Evolutionary conservation across 257 asterid species (phyloP), one percentile per base, ranked within the genome.

Genomic region (Catharanthus roseus): DNA sequence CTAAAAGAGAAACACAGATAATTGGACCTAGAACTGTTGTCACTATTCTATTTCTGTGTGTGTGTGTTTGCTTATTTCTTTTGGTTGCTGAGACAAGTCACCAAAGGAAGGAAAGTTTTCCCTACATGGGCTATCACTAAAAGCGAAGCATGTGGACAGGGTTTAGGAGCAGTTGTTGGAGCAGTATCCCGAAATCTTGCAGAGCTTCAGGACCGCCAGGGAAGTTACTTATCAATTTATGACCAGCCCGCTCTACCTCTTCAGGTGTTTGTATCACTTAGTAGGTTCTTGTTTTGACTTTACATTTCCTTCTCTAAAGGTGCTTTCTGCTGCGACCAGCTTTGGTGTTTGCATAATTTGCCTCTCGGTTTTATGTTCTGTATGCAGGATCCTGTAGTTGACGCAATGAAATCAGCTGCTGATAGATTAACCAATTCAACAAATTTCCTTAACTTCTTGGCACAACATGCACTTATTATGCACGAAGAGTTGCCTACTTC

Each of bases 401-500:
- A 95, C 73, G 73, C 96, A 41, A 79, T 95, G 69, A 83, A 77
- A 79, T 75, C 97, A 79, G 99, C 97, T 19, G 87, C 83, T 68
- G 99, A 91, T 83, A 82, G 97, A 82, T 85, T 95, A 78, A 78
- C 86, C 72, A 72, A 95, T 80, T 91, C 97, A 51, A 95, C 99
- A 49, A 89, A 89, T 77, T 92, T 89, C 86, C 96, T 95, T 28
- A 80, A 83, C 81, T 95, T 87, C 76, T 79, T 95, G 75, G 99
- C 95, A 11, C 97, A 95, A 75, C 99, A 95, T 86, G 99, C 99
- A 55, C 93, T 95, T 80, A 95, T 95, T 76, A 89, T 91, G 96
- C 97, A 88, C 65, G 99, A 95, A 63, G 97, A 91, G 75, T 83
- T 91, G 68, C 97, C 97, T 36, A 80, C 84, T 72, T 70, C 72